A percentile compares a stretch with the other conserved stretches of the same genome.
Conservation (phyloP, 2,329 filamentous ascomycete genomes). For the Colletotrichum sp. region DNA sequence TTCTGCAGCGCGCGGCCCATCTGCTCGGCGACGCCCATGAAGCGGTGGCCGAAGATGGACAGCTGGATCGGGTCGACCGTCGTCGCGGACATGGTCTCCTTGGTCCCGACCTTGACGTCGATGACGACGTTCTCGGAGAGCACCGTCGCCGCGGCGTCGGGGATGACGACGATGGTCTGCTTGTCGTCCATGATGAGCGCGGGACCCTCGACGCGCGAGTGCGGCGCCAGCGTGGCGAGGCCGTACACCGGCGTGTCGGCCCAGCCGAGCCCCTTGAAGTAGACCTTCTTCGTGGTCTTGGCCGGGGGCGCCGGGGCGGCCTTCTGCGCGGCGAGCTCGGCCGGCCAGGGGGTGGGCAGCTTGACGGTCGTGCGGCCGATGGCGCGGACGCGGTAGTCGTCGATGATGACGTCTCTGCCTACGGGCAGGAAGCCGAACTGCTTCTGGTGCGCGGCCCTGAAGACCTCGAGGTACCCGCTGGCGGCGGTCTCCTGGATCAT, state of each 20-base stretch:
- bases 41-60: constrained; percentile 78
- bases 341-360: constrained; percentile 3
- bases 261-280: constrained; percentile 20
- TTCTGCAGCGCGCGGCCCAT: constrained; percentile 84
- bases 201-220: constrained; percentile 66
- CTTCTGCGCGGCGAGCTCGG: not conserved
- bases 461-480: constrained; percentile 31
- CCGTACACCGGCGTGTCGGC: constrained; percentile 70
- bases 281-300: constrained; percentile 18
- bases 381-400: constrained; percentile 46
- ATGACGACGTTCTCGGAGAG: constrained; percentile 48
- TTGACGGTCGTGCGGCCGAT: constrained; percentile 27
- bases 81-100: constrained; percentile 14
- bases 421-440: constrained; percentile 45
- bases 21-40: constrained; percentile 85
- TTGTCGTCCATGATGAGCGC: constrained; percentile 71
- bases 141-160: constrained; percentile 55
- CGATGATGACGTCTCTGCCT: constrained; percentile 41
- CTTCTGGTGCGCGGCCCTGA: constrained; percentile 38
- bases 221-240: constrained; percentile 64
- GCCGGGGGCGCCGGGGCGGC: not conserved
- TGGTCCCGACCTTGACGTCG: constrained; percentile 25
- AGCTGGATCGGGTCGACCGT: constrained; percentile 73
- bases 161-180: constrained; percentile 75
- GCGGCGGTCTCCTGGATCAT: constrained; percentile 40